These are phyloP conservation scores for Kwoniella shandongensis DNA, from an alignment of 768 basidiomycete genomes.

Conservation along the genomic window DNA sequence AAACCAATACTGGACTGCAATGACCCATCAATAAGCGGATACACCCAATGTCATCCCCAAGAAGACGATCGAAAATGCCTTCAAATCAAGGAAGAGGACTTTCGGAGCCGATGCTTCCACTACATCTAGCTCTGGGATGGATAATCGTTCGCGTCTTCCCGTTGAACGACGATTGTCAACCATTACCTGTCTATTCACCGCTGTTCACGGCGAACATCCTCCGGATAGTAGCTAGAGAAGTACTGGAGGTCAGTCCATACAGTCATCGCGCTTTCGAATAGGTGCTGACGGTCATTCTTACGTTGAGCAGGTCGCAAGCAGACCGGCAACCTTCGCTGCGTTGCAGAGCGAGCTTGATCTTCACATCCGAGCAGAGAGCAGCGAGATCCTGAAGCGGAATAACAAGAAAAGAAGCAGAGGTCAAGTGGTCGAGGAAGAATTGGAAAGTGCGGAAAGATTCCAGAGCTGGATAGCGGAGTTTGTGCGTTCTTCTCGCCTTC, in stretches of 20 bases:
- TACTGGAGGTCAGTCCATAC: constrained; percentile 36
- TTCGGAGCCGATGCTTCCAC: constrained; percentile 30
- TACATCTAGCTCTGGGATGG: constrained; percentile 33
- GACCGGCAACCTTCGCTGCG: constrained; percentile 17
- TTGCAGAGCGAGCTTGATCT: constrained; percentile 27
- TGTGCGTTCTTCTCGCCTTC: constrained; percentile 17
- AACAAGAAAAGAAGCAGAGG: constrained; percentile 23
- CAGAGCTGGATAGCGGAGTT: constrained; percentile 31
- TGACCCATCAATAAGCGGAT: background rate
- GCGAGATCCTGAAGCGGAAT: constrained; percentile 13
- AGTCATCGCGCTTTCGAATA: background rate
- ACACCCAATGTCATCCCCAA: constrained; percentile 23
- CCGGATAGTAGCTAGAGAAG: constrained; percentile 31
- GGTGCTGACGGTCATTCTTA: background rate
- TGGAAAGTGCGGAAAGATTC: constrained; percentile 19
- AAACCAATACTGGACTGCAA: background rate
- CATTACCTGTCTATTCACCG: constrained; percentile 26
- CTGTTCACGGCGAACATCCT: constrained; percentile 31
- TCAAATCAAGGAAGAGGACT: constrained; percentile 10
- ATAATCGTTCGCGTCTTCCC: constrained; percentile 37
- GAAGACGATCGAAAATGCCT: constrained; percentile 5
- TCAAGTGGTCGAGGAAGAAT: constrained; percentile 11
- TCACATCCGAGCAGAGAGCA: constrained; percentile 24
- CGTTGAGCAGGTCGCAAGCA: constrained; percentile 20
- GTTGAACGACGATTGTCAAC: constrained; percentile 21